Percentiles rank a stretch among this genome's conserved stretches.
These are phyloP conservation scores for Dalbergia oliveri DNA, from an alignment of 306 rosid species.

Conservation along the genomic window DNA sequence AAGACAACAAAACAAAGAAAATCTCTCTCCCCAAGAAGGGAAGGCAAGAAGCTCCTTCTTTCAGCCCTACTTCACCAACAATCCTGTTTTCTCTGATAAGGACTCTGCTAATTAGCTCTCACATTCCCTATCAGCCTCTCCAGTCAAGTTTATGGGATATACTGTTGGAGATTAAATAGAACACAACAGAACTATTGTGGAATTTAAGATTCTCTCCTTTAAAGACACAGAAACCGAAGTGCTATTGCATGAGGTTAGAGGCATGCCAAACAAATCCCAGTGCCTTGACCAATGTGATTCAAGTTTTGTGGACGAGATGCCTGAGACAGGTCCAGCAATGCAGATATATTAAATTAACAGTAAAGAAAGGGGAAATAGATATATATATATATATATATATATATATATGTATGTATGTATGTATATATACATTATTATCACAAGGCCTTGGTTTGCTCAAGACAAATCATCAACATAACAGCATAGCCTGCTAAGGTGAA, in stretches of 20 bases:
- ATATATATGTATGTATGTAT: no score
- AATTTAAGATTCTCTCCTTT: slow-evolving; percentile 54
- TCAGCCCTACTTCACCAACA: slow-evolving; percentile 40
- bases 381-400: not conserved
- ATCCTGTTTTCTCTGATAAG: slow-evolving; percentile 50
- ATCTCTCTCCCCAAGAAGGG: slow-evolving; percentile 4
- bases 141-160: slow-evolving; percentile 20
- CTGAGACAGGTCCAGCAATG: slow-evolving; percentile 73
- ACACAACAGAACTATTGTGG: slow-evolving; percentile 37
- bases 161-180: slow-evolving; percentile 31
- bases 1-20: slow-evolving; percentile 35
- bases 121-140: slow-evolving; percentile 59
- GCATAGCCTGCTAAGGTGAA: slow-evolving; percentile 60
- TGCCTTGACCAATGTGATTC: slow-evolving; percentile 80
- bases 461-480: slow-evolving; percentile 64
- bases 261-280: slow-evolving; percentile 92
- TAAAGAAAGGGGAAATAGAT: slow-evolving; percentile 1
- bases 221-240: slow-evolving; percentile 60
- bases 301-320: slow-evolving; percentile 94
- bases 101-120: slow-evolving; percentile 49
- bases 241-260: slow-evolving; percentile 60
- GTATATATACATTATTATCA: slow-evolving; percentile 47
- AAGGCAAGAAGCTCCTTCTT: slow-evolving; percentile 36
- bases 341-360: slow-evolving; percentile 56
- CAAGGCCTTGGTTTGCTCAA: slow-evolving; percentile 48